Percentiles rank a stretch among this genome's conserved stretches.
Evolutionary conservation across 257 asterid species (phyloP).

Genomic region (Lavandula angustifolia): DNA sequence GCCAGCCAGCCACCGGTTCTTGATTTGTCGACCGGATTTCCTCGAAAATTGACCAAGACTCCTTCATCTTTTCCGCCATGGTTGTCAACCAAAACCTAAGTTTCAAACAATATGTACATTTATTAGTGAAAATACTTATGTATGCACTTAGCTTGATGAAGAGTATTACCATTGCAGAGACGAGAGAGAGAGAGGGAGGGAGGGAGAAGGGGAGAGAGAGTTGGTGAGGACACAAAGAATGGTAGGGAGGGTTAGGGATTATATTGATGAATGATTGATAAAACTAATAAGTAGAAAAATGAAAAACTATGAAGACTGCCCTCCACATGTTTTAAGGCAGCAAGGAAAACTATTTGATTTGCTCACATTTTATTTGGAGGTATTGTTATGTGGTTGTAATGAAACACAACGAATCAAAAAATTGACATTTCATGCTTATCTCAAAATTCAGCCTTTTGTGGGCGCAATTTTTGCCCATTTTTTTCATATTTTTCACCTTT

Average conservation of each 20-base stretch:
- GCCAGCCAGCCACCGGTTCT: constrained; percentile 88
- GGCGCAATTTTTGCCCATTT: constrained; percentile 3
- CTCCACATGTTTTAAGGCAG: constrained; percentile 28
- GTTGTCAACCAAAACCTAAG: constrained; percentile 58
- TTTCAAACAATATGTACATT: constrained; percentile 1
- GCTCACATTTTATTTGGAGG: constrained; percentile 36
- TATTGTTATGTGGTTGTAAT: constrained; percentile 47
- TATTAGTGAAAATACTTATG: neutral
- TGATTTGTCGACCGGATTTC: constrained; percentile 71
- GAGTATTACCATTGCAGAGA: constrained; percentile 36
- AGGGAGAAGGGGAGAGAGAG: neutral
- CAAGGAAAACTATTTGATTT: constrained; percentile 20
- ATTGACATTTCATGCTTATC: constrained; percentile 41
- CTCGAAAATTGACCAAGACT: constrained; percentile 57
- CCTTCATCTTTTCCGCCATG: constrained; percentile 47
- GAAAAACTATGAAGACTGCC: neutral
- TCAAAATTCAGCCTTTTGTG: neutral
- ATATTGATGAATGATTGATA: constrained; percentile 25
- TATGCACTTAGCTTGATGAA: neutral
- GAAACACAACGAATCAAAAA: constrained; percentile 30
- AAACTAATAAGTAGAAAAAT: constrained; percentile 5
- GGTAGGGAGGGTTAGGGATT: neutral
- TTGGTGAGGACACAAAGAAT: neutral
- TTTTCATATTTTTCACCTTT: too few relatives aligned
- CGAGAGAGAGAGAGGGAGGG: constrained; percentile 14